These are phyloP conservation scores for Hysterangium stoloniferum DNA, from an alignment of 768 basidiomycete genomes.

Conservation along the genomic window DNA sequence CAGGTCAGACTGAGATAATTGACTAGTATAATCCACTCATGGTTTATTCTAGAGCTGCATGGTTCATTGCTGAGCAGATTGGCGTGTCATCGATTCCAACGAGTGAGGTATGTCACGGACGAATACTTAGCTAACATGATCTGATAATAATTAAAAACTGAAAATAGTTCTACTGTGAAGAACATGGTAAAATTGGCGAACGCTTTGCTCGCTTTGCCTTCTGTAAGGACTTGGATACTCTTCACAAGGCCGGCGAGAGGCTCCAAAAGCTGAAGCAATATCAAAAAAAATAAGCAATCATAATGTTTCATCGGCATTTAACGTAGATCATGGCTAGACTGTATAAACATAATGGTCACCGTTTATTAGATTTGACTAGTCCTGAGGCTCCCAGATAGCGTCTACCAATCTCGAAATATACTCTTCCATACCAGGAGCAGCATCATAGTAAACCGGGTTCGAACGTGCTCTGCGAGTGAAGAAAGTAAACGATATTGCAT, in stretches of 20 bases:
- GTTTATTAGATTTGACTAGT: background rate
- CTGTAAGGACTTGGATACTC: conserved; percentile 89
- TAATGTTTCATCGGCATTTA: background rate
- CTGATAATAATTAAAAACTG: too few relatives aligned
- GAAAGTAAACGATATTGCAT: conserved; percentile 76
- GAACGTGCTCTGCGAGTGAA: conserved; percentile 58
- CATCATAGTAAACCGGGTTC: conserved; percentile 85
- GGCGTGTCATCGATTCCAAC: conserved; percentile 93
- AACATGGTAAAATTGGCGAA: conserved; percentile 82
- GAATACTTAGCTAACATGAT: conserved; percentile 4
- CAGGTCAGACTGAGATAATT: conserved; percentile 37
- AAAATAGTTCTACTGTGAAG: conserved; percentile 81
- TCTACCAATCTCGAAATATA: conserved; percentile 70
- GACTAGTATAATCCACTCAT: conserved; percentile 4
- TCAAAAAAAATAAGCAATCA: conserved; percentile 28
- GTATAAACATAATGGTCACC: background rate
- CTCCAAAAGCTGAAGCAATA: conserved; percentile 68
- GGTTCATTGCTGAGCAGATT: conserved; percentile 89
- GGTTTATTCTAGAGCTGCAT: conserved; percentile 65
- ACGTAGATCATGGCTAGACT: background rate
- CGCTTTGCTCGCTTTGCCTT: conserved; percentile 85
- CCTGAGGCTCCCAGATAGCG: conserved; percentile 20
- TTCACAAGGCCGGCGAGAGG: conserved; percentile 76
- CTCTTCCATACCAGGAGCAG: conserved; percentile 37
- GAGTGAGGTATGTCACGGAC: conserved; percentile 65